phyloP scores from a whole-genome alignment of 768 basidiomycete genomes.

The Boletus rubroflammeus region DNA sequence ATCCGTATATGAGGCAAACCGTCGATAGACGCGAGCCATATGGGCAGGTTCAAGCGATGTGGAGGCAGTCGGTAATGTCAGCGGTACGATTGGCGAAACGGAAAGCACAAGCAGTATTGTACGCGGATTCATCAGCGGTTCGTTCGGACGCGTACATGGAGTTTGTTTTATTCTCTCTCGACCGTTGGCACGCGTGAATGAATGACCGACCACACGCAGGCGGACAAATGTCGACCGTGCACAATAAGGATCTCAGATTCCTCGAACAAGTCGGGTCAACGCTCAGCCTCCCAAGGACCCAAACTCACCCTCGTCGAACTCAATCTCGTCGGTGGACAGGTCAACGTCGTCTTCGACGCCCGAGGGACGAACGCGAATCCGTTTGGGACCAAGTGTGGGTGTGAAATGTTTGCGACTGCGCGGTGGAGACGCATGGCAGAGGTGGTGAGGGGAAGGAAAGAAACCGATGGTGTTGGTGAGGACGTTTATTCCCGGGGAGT shows the following conservation, averaged over 20 bases:
- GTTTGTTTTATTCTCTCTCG: too few species aligned
- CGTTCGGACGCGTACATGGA: slow-evolving; percentile 16
- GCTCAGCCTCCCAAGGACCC: slow-evolving; percentile 5
- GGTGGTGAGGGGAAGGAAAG: slow-evolving; percentile 9
- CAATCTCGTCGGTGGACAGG: slow-evolving; percentile 16
- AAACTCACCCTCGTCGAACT: slow-evolving; percentile 27
- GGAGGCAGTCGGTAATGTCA: slow-evolving; percentile 25
- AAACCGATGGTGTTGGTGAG: slow-evolving; percentile 23
- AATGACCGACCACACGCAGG: slow-evolving; percentile 7
- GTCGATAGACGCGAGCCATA: neutral
- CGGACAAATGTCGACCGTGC: slow-evolving; percentile 24
- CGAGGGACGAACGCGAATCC: slow-evolving; percentile 19
- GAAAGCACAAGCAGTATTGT: slow-evolving; percentile 30
- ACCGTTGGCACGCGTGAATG: neutral
- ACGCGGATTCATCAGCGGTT: slow-evolving; percentile 19
- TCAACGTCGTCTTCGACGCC: slow-evolving; percentile 14
- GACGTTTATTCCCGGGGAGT: slow-evolving; percentile 26
- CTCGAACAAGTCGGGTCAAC: slow-evolving; percentile 21
- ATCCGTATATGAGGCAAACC: too few species aligned
- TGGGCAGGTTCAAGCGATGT: slow-evolving; percentile 25
- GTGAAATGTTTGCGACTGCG: slow-evolving; percentile 20
- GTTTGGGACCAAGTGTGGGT: slow-evolving; percentile 24
- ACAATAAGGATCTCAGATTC: slow-evolving; percentile 26
- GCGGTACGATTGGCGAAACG: slow-evolving; percentile 25
- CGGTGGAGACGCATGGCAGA: slow-evolving; percentile 25